Base-by-base conservation (phyloP, 2,329 filamentous ascomycete genomes). In the Colletotrichum tofieldiae region DNA sequence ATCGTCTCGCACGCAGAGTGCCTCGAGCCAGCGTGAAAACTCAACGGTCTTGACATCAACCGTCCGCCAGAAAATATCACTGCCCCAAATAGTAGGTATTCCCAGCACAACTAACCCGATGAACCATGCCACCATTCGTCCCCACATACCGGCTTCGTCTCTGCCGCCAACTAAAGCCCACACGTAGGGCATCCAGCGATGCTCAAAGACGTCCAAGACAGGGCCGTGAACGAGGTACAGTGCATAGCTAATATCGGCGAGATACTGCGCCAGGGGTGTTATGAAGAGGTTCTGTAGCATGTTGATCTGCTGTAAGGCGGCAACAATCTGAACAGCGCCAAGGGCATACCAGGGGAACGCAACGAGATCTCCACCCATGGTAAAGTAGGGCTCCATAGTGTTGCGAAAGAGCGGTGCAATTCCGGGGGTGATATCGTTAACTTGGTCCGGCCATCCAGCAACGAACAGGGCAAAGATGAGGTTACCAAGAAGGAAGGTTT, bases 21-120 rank as follows among this genome's bases (percentile, higher is more conserved):
- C 73, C 76, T 87, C 87, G 35, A 89, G 70, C 82, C 86, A 87
- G 55, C 84, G 81, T 3, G 87, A 84, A 75, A 89, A 84, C 61
- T 82, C 83, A 11, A 89, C 75, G 11, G 69, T 71, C 47, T 71
- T 74, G 81, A 76, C 85, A 83, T 92, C 90, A 5, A 92, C 83
- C 1, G 79, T 79, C 37, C 89, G 83, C 87, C 88, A 91, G 76
- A 91, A 91, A 5, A 92, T 67, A 78, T 92, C 90, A 1, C 87
- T 86, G 5, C 84, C 82, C 85, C 88, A 91, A 7, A 91, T 81
- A 0, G 86, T 82, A 2, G 82, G 67, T 5, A 81, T 76, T 8
- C 77, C 78, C 2, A 83, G 64, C 6, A 81, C 61, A n/a, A 78
- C 73, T 20, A 86, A 76, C 20, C 84, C 84, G 3, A 83, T 32